phyloP scores from a whole-genome alignment of 495 filamentous ascomycete genomes.

The Xylaria flabelliformis region DNA sequence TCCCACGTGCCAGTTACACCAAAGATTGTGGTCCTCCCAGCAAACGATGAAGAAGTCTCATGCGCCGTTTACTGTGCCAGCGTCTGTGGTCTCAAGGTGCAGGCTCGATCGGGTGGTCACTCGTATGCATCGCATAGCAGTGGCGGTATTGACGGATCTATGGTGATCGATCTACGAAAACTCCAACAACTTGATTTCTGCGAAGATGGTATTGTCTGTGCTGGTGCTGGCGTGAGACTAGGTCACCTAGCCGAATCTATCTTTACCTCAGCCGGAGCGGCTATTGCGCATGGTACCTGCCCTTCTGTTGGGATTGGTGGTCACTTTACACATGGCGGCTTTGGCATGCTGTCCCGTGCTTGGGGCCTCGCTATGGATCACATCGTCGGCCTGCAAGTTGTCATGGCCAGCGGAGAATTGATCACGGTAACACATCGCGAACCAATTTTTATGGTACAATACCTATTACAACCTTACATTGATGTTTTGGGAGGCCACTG shows the following conservation, averaged over 20 bases:
- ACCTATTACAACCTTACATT: neutral
- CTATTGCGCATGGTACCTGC: slow-evolving; percentile 69
- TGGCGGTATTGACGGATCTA: slow-evolving; percentile 55
- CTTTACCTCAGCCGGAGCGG: slow-evolving; percentile 57
- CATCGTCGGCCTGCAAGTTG: slow-evolving; percentile 64
- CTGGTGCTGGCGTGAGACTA: slow-evolving; percentile 64
- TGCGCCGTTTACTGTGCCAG: slow-evolving; percentile 58
- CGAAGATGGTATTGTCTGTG: slow-evolving; percentile 49
- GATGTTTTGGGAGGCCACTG: neutral
- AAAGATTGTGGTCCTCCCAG: slow-evolving; percentile 61
- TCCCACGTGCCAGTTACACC: slow-evolving; percentile 62
- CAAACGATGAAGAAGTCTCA: slow-evolving; percentile 55
- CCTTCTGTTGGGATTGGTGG: slow-evolving; percentile 68
- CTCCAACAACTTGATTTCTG: slow-evolving; percentile 45
- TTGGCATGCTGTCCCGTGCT: slow-evolving; percentile 65
- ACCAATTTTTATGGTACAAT: slow-evolving; percentile 59
- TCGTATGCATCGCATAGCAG: slow-evolving; percentile 66
- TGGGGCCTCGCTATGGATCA: slow-evolving; percentile 72
- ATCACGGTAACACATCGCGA: slow-evolving; percentile 47
- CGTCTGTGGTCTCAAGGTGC: slow-evolving; percentile 57
- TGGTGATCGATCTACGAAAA: slow-evolving; percentile 59
- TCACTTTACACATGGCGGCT: slow-evolving; percentile 73
- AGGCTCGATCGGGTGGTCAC: slow-evolving; percentile 71
- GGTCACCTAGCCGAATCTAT: slow-evolving; percentile 64
- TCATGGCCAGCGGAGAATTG: slow-evolving; percentile 65